Evolutionary conservation across 2,329 filamentous ascomycete genomes (phyloP).

Genomic region (Aschersonia sp.): DNA sequence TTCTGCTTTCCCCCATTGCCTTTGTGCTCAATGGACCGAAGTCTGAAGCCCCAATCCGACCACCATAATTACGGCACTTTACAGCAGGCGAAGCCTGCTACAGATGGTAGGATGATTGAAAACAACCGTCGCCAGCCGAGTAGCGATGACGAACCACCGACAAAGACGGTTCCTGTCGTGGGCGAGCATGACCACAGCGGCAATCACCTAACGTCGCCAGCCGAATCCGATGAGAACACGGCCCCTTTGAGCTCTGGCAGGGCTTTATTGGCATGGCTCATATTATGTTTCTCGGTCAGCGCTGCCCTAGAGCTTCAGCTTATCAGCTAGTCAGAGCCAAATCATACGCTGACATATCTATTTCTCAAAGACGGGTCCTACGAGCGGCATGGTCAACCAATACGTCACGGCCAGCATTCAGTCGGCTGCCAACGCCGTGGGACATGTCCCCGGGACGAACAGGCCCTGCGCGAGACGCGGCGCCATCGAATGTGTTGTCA

Average conservation of each 20-base stretch:
- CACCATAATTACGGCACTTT: not conserved
- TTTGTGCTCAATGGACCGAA: too few species aligned
- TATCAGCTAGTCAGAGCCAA: not conserved
- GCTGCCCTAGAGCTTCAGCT: not conserved
- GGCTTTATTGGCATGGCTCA: constrained; percentile 8
- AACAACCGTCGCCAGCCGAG: not conserved
- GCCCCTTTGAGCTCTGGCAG: constrained; percentile 4
- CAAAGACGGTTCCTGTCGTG: not conserved
- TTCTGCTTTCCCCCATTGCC: not conserved
- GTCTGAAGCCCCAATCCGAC: too few species aligned
- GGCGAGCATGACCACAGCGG: not conserved
- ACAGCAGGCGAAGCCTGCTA: not conserved
- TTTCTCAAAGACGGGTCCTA: constrained; percentile 6
- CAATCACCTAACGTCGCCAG: not conserved
- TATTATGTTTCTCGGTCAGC: constrained; percentile 8
- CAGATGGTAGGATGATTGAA: not conserved
- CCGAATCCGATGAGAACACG: not conserved
- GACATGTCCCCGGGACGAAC: constrained; percentile 7
- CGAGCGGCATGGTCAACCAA: constrained; percentile 7
- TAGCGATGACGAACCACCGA: not conserved
- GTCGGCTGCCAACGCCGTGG: constrained; percentile 8
- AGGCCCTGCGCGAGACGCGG: constrained; percentile 8
- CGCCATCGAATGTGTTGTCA: constrained; percentile 7
- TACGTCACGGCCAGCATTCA: constrained; percentile 10
- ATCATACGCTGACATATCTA: not conserved